These are phyloP conservation scores for Cryptosporidium parvum DNA, from an alignment of 169 alveolate genomes.

Conservation along the genomic window DNA sequence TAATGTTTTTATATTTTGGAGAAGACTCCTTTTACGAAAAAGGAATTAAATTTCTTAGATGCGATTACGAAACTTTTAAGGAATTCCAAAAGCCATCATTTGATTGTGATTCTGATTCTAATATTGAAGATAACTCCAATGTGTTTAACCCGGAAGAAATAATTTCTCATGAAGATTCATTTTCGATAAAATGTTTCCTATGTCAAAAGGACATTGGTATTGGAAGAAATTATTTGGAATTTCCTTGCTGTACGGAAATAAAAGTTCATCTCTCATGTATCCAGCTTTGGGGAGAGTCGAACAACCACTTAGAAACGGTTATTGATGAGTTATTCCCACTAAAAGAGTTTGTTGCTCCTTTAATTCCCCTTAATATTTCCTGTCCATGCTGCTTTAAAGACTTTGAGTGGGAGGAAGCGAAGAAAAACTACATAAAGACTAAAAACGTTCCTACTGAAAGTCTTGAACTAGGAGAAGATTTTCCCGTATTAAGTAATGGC, in stretches of 20 bases:
- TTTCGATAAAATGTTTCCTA: conserved; percentile 4
- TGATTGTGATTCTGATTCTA: conserved; percentile 15
- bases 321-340: neutral
- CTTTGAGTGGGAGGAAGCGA: conserved; percentile 14
- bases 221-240: conserved; percentile 21
- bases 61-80: conserved; percentile 31
- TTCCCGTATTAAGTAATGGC: neutral
- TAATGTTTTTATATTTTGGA: conserved; percentile 40
- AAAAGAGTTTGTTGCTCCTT: conserved; percentile 20
- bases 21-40: conserved; percentile 7
- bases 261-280: conserved; percentile 51
- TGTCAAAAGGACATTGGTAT: conserved; percentile 25
- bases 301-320: neutral
- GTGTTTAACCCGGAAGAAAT: conserved; percentile 4
- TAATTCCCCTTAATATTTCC: conserved; percentile 19
- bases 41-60: conserved; percentile 35
- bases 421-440: neutral
- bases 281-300: conserved; percentile 41
- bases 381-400: conserved; percentile 56
- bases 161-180: neutral
- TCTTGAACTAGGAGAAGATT: neutral
- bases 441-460: neutral
- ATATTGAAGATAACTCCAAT: conserved; percentile 43
- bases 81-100: conserved; percentile 4
- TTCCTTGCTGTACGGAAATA: conserved; percentile 55